Evolutionary conservation across 73 alveolate species (phyloP).

Genomic region (Effrenium voratum): DNA sequence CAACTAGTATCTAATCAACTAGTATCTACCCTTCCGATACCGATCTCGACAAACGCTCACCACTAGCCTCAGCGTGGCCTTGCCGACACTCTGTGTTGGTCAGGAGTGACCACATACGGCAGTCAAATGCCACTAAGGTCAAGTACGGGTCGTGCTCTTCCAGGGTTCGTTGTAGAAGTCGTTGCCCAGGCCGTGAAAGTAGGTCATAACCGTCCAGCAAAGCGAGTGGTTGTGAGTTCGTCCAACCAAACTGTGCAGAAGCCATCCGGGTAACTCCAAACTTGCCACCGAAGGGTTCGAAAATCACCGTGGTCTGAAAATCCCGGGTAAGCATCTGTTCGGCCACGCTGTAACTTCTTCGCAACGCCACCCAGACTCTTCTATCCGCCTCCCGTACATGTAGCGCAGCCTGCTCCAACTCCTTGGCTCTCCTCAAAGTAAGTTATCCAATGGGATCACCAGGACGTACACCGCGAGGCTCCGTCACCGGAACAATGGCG

Average conservation of each 20-base stretch:
- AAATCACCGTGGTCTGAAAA: conserved; percentile 19
- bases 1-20: too few relatives aligned
- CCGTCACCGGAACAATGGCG: neutral
- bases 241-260: neutral
- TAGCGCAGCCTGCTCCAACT: neutral
- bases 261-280: neutral
- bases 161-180: neutral
- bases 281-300: neutral
- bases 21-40: neutral
- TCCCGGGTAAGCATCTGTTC: neutral
- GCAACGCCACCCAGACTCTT: neutral
- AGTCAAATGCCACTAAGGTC: neutral
- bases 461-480: neutral
- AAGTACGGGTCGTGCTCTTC: neutral
- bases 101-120: neutral
- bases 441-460: neutral
- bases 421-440: neutral
- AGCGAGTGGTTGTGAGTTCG: neutral
- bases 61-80: neutral
- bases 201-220: neutral
- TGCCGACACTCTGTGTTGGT: neutral
- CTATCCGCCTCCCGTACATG: neutral
- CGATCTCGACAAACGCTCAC: neutral
- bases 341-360: neutral
- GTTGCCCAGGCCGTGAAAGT: neutral